phyloP scores from a whole-genome alignment of 352 stramenopile species.

The Globisporangium splendens region DNA sequence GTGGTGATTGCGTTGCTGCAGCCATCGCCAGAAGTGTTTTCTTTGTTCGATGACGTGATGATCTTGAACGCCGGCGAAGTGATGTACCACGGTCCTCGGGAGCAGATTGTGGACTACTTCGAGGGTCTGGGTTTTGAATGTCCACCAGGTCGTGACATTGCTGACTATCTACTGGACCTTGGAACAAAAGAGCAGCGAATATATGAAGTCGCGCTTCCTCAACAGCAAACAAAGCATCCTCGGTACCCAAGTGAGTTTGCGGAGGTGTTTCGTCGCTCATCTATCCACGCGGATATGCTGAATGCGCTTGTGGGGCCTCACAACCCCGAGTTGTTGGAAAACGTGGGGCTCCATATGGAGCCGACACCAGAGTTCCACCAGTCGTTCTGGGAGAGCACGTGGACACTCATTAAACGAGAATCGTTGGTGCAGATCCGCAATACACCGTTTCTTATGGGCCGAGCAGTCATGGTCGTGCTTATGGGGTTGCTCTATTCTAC shows the following conservation, averaged over 20 bases:
- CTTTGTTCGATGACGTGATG: slow-evolving; percentile 93
- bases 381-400: slow-evolving; percentile 33
- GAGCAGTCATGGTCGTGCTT: slow-evolving; percentile 42
- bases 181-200: slow-evolving; percentile 34
- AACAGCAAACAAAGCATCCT: slow-evolving; percentile 11
- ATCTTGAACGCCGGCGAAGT: slow-evolving; percentile 88
- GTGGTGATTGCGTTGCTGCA: slow-evolving; percentile 83
- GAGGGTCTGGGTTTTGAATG: slow-evolving; percentile 54
- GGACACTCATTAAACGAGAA: slow-evolving; percentile 57
- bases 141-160: slow-evolving; percentile 67
- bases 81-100: slow-evolving; percentile 79
- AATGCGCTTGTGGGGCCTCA: slow-evolving; percentile 86
- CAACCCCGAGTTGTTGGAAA: slow-evolving; percentile 87
- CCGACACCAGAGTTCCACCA: slow-evolving; percentile 44
- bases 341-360: slow-evolving; percentile 49
- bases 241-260: slow-evolving; percentile 30
- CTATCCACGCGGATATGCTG: slow-evolving; percentile 33
- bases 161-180: slow-evolving; percentile 88
- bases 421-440: slow-evolving; percentile 66
- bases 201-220: slow-evolving; percentile 21
- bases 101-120: slow-evolving; percentile 75
- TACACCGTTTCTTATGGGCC: slow-evolving; percentile 41
- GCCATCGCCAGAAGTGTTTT: slow-evolving; percentile 90
- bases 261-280: slow-evolving; percentile 18
- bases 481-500: slow-evolving; percentile 50